phyloP scores from a whole-genome alignment of 2,329 filamentous ascomycete genomes.

The Phialophora tarda region DNA sequence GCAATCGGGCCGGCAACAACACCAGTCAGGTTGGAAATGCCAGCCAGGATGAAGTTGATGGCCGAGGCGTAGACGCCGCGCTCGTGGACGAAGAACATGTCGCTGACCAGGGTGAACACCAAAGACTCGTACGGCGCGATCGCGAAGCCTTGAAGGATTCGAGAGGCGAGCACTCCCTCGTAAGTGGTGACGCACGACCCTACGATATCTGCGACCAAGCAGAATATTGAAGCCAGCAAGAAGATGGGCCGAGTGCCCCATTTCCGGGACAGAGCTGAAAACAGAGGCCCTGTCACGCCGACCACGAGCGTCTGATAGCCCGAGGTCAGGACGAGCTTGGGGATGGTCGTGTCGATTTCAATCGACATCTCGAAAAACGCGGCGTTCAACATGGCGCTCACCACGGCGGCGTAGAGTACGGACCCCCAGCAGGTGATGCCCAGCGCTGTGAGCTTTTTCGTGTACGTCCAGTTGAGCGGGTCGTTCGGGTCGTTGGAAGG shows the following conservation, averaged over 20 bases:
- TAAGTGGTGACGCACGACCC: background rate
- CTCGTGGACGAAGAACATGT: conserved; percentile 46
- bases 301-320: conserved; percentile 53
- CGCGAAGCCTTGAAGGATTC: conserved; percentile 47
- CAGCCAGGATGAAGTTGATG: conserved; percentile 32
- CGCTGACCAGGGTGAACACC: conserved; percentile 54
- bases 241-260: conserved; percentile 46
- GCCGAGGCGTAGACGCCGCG: conserved; percentile 31
- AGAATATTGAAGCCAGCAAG: background rate
- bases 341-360: conserved; percentile 51
- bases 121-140: conserved; percentile 50
- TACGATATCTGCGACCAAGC: background rate
- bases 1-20: conserved; percentile 42
- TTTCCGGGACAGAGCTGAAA: conserved; percentile 51
- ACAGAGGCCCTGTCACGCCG: conserved; percentile 46
- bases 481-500: conserved; percentile 50
- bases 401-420: conserved; percentile 43
- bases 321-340: conserved; percentile 54
- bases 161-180: conserved; percentile 55
- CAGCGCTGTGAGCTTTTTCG: conserved; percentile 43
- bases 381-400: conserved; percentile 43
- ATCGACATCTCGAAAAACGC: conserved; percentile 47
- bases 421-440: conserved; percentile 44
- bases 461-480: conserved; percentile 46
- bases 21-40: conserved; percentile 43